These are phyloP conservation scores for Castanea sativa DNA, from an alignment of 306 rosid genomes.

Conservation along the genomic window DNA sequence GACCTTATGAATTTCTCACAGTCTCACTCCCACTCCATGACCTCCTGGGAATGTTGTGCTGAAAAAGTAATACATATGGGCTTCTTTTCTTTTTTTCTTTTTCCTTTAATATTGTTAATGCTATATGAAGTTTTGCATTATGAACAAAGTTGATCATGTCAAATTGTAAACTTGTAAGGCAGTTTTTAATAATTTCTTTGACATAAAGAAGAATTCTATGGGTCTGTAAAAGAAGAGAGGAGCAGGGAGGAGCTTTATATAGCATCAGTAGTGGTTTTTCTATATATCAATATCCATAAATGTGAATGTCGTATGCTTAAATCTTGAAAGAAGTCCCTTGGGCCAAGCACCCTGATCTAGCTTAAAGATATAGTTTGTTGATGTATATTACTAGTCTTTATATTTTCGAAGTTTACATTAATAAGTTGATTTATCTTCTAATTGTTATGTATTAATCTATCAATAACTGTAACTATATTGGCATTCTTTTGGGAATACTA, in stretches of 20 bases:
- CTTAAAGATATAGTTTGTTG: neutral
- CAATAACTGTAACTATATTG: neutral
- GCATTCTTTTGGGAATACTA: neutral
- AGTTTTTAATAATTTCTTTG: neutral
- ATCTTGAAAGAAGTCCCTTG: neutral
- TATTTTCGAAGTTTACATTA: neutral
- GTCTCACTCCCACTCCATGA: neutral
- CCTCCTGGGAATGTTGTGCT: neutral
- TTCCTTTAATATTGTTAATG: neutral
- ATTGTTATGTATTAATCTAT: neutral
- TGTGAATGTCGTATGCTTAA: neutral
- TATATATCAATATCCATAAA: neutral
- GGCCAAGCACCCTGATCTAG: constrained; percentile 1
- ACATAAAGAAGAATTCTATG: neutral
- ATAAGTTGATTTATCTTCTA: neutral
- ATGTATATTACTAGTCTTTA: neutral
- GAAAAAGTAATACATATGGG: neutral
- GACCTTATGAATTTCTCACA: neutral
- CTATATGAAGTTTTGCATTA: neutral
- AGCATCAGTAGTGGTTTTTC: neutral
- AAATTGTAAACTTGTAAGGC: too few relatives aligned
- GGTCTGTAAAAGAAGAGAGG: neutral
- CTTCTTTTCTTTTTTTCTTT: neutral
- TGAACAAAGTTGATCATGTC: neutral
- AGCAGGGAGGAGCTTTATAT: too few relatives aligned